Evolutionary conservation across 2,329 filamentous ascomycete species (phyloP), one percentile per base, ranked within the genome.

Genomic region (Raffaelea deltoideospora): DNA sequence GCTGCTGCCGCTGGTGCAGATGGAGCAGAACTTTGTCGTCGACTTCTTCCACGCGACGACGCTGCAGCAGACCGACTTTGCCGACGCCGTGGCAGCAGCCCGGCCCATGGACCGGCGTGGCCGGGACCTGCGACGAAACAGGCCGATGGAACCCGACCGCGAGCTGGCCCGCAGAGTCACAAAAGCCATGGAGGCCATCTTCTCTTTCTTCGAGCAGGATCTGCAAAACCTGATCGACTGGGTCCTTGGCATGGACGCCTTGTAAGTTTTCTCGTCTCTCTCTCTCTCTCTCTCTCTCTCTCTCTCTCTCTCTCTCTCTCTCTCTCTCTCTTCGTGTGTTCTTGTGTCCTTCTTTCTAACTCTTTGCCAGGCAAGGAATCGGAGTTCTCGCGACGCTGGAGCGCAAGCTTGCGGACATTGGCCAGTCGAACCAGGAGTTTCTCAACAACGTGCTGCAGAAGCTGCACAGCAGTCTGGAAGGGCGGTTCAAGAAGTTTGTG

Each of bases 1-100:
- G 49, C 72, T 90, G 44, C 61, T 87, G 31, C 83, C 80, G 6
- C 67, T 93, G 38, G 76, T 95, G 40, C 78, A 85, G 47, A 87
- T 88, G 54, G 90, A 98, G 58, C 88, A 98, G 54, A 96, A 95
- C 53, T 98, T 96, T 52, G 67, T 95, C 34, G 77, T 94, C n/a
- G 85, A 93, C 47, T 90, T 95, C 55, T 96, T 96, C 68, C 88
- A 96, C 48, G 75, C 90, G 20, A 83, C 80, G n/a, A 92, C 85
- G 2, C 65, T 88, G 21, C 79, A 86, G 48, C 78, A 76, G 26
- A 59, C 72, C 14, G 87, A 95, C 51, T 96, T 95, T 51, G 69
- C 80, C 1, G 90, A 96, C 45, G 70, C 79, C 3, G 79, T 95
- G 15, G 65, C 70, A 17, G 67, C 71, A 3, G 65, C 65, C 2